Evolutionary conservation across 1,139 yeast genomes (phyloP).

Genomic region (Kurtzmaniella quercitrusa): DNA sequence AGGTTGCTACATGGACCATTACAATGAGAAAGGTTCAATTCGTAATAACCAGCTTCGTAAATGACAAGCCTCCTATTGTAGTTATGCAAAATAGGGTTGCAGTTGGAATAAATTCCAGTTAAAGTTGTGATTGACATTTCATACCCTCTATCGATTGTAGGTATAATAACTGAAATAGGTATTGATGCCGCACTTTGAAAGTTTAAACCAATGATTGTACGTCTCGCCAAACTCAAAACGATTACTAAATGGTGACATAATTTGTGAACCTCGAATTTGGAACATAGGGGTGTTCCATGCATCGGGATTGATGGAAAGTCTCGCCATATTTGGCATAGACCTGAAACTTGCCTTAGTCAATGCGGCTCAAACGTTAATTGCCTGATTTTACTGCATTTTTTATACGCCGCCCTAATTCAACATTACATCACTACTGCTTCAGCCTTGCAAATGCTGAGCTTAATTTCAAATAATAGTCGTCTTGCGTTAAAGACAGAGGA

Average conservation of each 20-base stretch:
- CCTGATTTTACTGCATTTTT: background rate
- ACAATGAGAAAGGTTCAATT: too few relatives aligned
- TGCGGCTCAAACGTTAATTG: background rate
- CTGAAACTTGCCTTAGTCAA: background rate
- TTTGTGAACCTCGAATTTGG: too few relatives aligned
- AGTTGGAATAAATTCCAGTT: too few relatives aligned
- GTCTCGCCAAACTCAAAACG: background rate
- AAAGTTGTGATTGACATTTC: too few relatives aligned
- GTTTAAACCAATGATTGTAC: slow-evolving; percentile 9
- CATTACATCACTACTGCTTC: background rate
- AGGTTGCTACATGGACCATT: too few relatives aligned
- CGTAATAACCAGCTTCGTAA: too few relatives aligned
- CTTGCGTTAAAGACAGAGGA: background rate
- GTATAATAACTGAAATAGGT: slow-evolving; percentile 2
- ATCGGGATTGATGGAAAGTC: background rate
- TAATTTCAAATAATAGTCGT: background rate
- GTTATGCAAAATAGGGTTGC: too few relatives aligned
- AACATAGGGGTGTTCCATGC: background rate
- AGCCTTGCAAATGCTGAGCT: background rate
- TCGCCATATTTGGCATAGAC: background rate
- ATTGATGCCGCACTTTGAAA: slow-evolving; percentile 1
- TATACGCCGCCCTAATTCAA: background rate
- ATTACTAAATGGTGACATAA: too few relatives aligned
- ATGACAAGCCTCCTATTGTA: too few relatives aligned
- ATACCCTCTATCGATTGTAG: background rate